phyloP scores from a whole-genome alignment of 192 early-diverging fungal genomes.

The Phycomyces nitens region DNA sequence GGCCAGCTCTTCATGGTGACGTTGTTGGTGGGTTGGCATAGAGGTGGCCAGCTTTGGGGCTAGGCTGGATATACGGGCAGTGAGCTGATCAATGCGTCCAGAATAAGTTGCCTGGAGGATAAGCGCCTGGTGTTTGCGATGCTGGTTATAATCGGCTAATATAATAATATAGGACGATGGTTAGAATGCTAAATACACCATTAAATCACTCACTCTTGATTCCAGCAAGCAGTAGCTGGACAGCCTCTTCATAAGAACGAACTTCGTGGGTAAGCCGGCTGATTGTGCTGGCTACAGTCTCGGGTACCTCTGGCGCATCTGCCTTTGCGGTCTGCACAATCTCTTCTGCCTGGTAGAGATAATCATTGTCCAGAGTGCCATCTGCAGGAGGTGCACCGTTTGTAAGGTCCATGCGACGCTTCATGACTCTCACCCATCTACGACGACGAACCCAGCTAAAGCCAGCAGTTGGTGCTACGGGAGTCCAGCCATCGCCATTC shows the following conservation, averaged over 20 bases:
- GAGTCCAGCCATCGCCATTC: constrained; percentile 49
- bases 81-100: constrained; percentile 49
- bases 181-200: background rate
- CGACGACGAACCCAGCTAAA: constrained; percentile 62
- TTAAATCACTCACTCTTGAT: constrained; percentile 51
- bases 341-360: constrained; percentile 26
- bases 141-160: constrained; percentile 55
- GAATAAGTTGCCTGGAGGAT: constrained; percentile 44
- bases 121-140: constrained; percentile 47
- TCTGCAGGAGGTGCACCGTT: constrained; percentile 12
- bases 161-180: constrained; percentile 12
- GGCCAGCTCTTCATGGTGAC: constrained; percentile 33
- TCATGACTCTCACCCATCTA: constrained; percentile 77
- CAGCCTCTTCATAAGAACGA: constrained; percentile 51
- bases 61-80: constrained; percentile 3
- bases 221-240: constrained; percentile 58
- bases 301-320: constrained; percentile 2
- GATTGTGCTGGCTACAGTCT: background rate
- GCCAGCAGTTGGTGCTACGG: constrained; percentile 43
- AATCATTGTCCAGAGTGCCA: constrained; percentile 20
- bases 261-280: constrained; percentile 29
- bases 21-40: constrained; percentile 29
- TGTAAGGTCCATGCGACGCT: constrained; percentile 53
- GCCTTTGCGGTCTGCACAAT: constrained; percentile 21
- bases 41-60: constrained; percentile 26